These are phyloP conservation scores for Viola pubescens DNA, from an alignment of 441 rosid genomes.

Conservation along the genomic window DNA sequence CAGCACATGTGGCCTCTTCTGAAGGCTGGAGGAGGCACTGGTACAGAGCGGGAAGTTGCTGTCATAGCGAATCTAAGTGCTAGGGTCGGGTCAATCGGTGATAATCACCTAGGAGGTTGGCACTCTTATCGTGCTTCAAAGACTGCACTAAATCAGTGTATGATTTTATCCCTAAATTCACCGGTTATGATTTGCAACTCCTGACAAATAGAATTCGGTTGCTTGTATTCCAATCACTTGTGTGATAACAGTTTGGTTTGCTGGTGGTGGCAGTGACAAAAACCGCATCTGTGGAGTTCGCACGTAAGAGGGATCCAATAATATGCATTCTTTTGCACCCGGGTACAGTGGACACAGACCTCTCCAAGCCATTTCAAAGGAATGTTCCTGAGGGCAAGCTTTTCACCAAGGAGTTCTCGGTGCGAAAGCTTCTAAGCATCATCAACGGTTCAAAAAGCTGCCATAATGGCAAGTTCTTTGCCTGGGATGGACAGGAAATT, in stretches of 20 bases:
- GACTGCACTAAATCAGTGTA: slow-evolving; percentile 82
- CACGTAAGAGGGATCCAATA: slow-evolving; percentile 61
- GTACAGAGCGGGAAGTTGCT: slow-evolving; percentile 62
- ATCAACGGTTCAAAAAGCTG: slow-evolving; percentile 47
- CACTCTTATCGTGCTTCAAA: slow-evolving; percentile 87
- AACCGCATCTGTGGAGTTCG: slow-evolving; percentile 66
- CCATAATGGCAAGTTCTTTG: slow-evolving; percentile 89
- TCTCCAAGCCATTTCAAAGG: slow-evolving; percentile 72
- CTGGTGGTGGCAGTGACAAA: slow-evolving; percentile 52
- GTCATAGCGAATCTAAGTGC: slow-evolving; percentile 91
- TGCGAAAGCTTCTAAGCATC: slow-evolving; percentile 58
- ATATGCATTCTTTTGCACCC: slow-evolving; percentile 83
- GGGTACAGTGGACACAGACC: slow-evolving; percentile 92
- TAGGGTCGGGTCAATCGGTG: slow-evolving; percentile 82
- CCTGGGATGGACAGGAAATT: slow-evolving; percentile 90
- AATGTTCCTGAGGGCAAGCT: slow-evolving; percentile 77
- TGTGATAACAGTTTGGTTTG: background rate
- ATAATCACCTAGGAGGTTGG: slow-evolving; percentile 86
- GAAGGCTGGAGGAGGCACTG: slow-evolving; percentile 67
- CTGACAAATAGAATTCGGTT: background rate
- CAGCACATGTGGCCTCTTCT: slow-evolving; percentile 98
- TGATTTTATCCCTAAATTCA: slow-evolving; percentile 14
- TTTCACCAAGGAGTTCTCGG: slow-evolving; percentile 72
- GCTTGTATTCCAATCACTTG: background rate
- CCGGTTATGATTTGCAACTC: background rate